phyloP scores from a whole-genome alignment of 345 rosid species.

The Sisymbrium irio region DNA sequence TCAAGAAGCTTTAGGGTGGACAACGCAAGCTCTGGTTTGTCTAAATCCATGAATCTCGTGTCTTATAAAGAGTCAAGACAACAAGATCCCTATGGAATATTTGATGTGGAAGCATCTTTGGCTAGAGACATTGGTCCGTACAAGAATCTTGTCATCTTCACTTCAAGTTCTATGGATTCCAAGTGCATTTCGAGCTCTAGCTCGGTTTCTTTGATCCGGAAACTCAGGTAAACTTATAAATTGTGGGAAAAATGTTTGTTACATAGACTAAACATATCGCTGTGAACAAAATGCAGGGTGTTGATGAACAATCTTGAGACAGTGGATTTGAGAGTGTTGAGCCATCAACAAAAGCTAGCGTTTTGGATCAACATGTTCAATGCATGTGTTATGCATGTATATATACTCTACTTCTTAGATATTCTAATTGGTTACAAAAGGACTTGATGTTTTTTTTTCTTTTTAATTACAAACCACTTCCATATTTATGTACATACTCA shows the following conservation, averaged over 20 bases:
- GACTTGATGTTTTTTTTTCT: background rate
- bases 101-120: slow-evolving; percentile 66
- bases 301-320: slow-evolving; percentile 71
- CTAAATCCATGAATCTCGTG: slow-evolving; percentile 50
- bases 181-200: slow-evolving; percentile 85
- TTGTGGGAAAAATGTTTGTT: background rate
- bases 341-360: slow-evolving; percentile 74
- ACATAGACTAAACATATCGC: background rate
- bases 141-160: slow-evolving; percentile 82
- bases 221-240: slow-evolving; percentile 57
- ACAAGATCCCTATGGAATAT: slow-evolving; percentile 84
- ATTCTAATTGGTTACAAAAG: background rate
- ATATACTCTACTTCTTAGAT: background rate
- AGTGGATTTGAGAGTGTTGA: slow-evolving; percentile 63
- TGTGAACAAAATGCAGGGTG: slow-evolving; percentile 46
- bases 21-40: slow-evolving; percentile 33
- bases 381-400: slow-evolving; percentile 98
- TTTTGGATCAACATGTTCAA: slow-evolving; percentile 99
- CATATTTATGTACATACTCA: background rate
- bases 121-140: slow-evolving; percentile 90
- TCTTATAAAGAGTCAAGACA: slow-evolving; percentile 69
- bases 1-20: slow-evolving; percentile 83
- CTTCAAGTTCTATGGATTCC: slow-evolving; percentile 70
- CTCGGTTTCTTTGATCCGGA: slow-evolving; percentile 61
- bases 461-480: background rate